These are phyloP conservation scores for Priceomyces haplophilus DNA, from an alignment of 805 yeast species.

Conservation along the genomic window DNA sequence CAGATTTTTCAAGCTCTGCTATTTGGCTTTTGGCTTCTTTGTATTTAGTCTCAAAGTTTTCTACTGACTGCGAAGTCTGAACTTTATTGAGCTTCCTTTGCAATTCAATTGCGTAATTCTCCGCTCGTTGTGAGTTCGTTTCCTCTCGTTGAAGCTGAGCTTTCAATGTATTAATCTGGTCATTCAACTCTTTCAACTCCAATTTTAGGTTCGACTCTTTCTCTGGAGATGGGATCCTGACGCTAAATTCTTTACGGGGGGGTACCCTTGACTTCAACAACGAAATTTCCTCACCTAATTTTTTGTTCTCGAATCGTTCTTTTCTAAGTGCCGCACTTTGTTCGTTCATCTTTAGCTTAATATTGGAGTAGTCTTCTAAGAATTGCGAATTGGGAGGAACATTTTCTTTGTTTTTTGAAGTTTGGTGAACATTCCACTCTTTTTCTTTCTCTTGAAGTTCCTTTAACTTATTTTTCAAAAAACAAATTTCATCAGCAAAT, in stretches of 20 bases:
- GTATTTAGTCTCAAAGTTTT: slow-evolving; percentile 26
- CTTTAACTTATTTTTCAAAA: slow-evolving; percentile 20
- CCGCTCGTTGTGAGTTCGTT: slow-evolving; percentile 49
- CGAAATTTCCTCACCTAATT: slow-evolving; percentile 53
- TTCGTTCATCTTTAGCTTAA: slow-evolving; percentile 53
- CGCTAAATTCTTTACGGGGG: slow-evolving; percentile 43
- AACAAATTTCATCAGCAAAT: slow-evolving; percentile 25
- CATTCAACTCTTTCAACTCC: slow-evolving; percentile 15
- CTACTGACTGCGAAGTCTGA: slow-evolving; percentile 28
- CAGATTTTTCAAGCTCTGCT: not conserved
- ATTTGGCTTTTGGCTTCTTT: slow-evolving; percentile 27
- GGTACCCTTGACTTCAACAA: slow-evolving; percentile 63
- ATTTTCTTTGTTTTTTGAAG: slow-evolving; percentile 31
- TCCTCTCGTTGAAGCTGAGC: slow-evolving; percentile 51
- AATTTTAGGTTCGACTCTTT: slow-evolving; percentile 21
- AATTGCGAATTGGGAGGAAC: slow-evolving; percentile 33
- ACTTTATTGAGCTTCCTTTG: slow-evolving; percentile 42
- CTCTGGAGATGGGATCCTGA: slow-evolving; percentile 35
- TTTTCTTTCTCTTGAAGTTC: slow-evolving; percentile 18
- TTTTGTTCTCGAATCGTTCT: slow-evolving; percentile 45
- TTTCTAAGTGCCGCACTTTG: slow-evolving; percentile 46
- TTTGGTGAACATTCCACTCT: slow-evolving; percentile 11
- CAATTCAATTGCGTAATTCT: slow-evolving; percentile 43
- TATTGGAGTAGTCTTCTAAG: slow-evolving; percentile 43
- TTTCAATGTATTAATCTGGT: slow-evolving; percentile 50